Evolutionary conservation across 371 early-diverging fungal species (phyloP), one percentile per base, ranked within the genome.

Genomic region (Apophysomyces trapeziformis): DNA sequence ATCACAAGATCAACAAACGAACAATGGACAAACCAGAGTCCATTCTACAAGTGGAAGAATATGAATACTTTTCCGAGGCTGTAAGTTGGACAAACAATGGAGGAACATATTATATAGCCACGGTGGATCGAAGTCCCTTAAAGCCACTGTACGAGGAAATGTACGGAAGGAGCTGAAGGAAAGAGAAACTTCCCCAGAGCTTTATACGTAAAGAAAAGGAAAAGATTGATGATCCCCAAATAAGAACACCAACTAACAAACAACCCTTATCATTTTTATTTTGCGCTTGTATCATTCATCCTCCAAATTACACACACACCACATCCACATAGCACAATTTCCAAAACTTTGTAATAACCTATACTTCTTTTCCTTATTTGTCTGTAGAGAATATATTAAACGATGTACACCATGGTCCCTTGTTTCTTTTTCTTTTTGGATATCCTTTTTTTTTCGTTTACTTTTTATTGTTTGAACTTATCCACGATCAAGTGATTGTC

Each of bases 51-150:
- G 91, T 93, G 26, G 84, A 91, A 61, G 75, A 89, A 63, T 88
- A 87, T 66, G 87, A 86, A 16, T 96, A 95, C 75, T 90, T 86
- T 62, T 89, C 89, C 32, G 92, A 94, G 70, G 87, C 90, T 14
- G 96, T 96, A 16, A 93, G 93, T 45, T 97, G 98, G 98, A 96
- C 96, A 54, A 89, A 87, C 67, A 94, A 91, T 68, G 89, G 92
- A 18, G 97, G 96, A 5, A 80, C 85, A 38, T 97, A 92, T 72
- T 96, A 86, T 73, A 85, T 96, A 38, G 92, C 94, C 56, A 94
- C 93, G 21, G 89, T 95, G 14, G 92, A 94, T 68, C 88, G 95
- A 57, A 69, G 82, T 13, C 80, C 88, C 2, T 71, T 93, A 26
- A 79, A 84, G 35, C 80, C 81, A 18, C 92, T 90, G 58, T 87